These are phyloP conservation scores for Rhododendron simsii DNA, from an alignment of 148 eudicot genomes.

Conservation along the genomic window DNA sequence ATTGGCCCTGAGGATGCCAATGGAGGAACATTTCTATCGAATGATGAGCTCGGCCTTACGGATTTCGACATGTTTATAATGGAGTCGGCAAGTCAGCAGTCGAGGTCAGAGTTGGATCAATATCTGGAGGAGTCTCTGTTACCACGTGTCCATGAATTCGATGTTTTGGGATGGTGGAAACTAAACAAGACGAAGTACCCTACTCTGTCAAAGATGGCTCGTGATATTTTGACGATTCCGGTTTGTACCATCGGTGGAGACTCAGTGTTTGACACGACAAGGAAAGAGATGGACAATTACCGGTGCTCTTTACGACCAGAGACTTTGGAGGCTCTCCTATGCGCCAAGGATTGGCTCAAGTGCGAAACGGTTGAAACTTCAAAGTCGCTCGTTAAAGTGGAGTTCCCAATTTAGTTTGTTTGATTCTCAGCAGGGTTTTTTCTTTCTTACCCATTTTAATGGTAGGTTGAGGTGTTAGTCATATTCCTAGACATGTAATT, in stretches of 20 bases:
- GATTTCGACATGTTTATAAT: conserved; percentile 85
- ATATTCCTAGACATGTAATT: background rate
- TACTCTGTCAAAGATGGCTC: conserved; percentile 89
- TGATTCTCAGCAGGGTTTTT: background rate
- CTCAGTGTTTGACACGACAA: conserved; percentile 47
- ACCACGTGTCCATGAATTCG: conserved; percentile 80
- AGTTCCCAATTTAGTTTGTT: conserved; percentile 42
- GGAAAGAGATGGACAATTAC: conserved; percentile 67
- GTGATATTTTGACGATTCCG: conserved; percentile 65
- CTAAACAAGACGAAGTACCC: conserved; percentile 82
- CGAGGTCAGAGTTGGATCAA: conserved; percentile 81
- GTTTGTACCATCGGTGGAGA: conserved; percentile 53
- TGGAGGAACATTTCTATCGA: conserved; percentile 24
- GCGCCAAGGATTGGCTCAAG: conserved; percentile 91
- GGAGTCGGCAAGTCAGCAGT: conserved; percentile 74
- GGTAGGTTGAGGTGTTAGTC: conserved; percentile 2
- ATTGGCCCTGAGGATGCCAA: conserved; percentile 42
- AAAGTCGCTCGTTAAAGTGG: conserved; percentile 50
- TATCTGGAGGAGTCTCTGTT: conserved; percentile 89
- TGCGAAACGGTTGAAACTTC: conserved; percentile 25
- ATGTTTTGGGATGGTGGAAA: conserved; percentile 95
- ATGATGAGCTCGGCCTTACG: conserved; percentile 52
- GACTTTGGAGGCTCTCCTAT: conserved; percentile 84
- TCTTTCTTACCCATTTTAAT: background rate
- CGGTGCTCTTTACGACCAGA: conserved; percentile 71